Percentiles rank a stretch among this genome's conserved stretches.
These are phyloP conservation scores for Acidomyces sp. DNA, from an alignment of 495 filamentous ascomycete genomes.

Conservation along the genomic window DNA sequence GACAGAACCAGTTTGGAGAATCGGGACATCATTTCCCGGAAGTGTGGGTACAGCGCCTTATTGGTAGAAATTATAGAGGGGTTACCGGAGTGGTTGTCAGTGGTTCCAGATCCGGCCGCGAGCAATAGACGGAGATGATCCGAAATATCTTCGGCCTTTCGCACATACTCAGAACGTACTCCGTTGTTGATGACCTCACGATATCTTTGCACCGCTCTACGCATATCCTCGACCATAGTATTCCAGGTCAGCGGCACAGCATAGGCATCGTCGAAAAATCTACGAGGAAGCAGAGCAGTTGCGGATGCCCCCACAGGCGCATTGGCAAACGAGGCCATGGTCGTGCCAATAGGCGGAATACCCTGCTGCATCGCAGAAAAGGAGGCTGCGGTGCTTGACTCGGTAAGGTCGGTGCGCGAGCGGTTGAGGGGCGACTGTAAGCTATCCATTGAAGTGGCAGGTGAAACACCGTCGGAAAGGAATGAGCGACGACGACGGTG, in stretches of 20 bases:
- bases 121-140: conserved; percentile 90
- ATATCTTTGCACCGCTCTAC: conserved; percentile 71
- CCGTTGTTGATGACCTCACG: conserved; percentile 67
- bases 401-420: conserved; percentile 23
- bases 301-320: conserved; percentile 43
- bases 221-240: conserved; percentile 79
- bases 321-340: conserved; percentile 54
- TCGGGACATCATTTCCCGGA: conserved; percentile 98
- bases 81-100: conserved; percentile 95
- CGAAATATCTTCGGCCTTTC: conserved; percentile 88
- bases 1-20: conserved; percentile 97
- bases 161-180: conserved; percentile 79
- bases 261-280: conserved; percentile 74
- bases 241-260: conserved; percentile 73
- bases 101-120: conserved; percentile 87
- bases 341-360: conserved; percentile 44
- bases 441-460: conserved; percentile 85
- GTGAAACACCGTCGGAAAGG: conserved; percentile 61
- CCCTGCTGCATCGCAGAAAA: conserved; percentile 34
- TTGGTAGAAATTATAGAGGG: conserved; percentile 98
- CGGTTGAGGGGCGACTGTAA: conserved; percentile 45
- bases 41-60: conserved; percentile 90
- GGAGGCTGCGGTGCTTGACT: conserved; percentile 28
- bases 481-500: conserved; percentile 50
- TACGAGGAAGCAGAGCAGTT: conserved; percentile 53